Percentiles rank a stretch among this genome's conserved stretches.
Evolutionary conservation across 805 yeast genomes (phyloP).

Genomic region (Jamesozyma spencerorum): DNA sequence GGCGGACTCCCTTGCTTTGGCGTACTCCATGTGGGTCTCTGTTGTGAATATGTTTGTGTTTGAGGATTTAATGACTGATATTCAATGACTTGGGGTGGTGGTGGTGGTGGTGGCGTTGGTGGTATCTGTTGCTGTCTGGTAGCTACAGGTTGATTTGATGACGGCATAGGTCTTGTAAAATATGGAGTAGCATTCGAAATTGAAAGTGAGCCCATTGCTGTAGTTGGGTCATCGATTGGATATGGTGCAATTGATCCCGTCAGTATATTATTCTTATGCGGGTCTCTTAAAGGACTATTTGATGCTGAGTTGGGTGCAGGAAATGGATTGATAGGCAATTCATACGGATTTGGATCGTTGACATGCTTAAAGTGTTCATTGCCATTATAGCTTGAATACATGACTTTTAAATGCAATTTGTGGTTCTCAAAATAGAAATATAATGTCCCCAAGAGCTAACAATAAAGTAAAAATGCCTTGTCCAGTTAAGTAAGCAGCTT

Average conservation of each 20-base stretch:
- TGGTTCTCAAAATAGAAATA: too few species aligned
- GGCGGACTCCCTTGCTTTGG: too few species aligned
- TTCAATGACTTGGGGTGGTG: constrained; percentile 4
- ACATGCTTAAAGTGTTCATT: background rate
- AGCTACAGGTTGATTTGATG: too few species aligned
- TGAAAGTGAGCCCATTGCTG: background rate
- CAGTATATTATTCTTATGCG: background rate
- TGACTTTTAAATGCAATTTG: too few species aligned
- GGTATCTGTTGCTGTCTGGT: too few species aligned
- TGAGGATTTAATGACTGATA: too few species aligned
- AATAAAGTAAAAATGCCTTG: too few species aligned
- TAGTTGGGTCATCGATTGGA: background rate
- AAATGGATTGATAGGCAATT: background rate
- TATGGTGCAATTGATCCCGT: background rate
- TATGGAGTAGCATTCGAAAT: background rate
- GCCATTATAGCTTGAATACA: background rate
- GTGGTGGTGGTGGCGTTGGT: constrained; percentile 1
- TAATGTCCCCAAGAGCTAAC: too few species aligned
- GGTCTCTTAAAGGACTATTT: background rate
- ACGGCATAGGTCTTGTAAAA: too few species aligned
- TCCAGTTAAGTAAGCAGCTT: too few species aligned
- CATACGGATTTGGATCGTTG: background rate
- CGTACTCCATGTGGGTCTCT: background rate
- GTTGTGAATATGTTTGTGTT: background rate
- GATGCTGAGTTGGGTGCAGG: background rate